These are phyloP conservation scores for Castanospermum australe DNA, from an alignment of 306 rosid genomes.

Conservation along the genomic window DNA sequence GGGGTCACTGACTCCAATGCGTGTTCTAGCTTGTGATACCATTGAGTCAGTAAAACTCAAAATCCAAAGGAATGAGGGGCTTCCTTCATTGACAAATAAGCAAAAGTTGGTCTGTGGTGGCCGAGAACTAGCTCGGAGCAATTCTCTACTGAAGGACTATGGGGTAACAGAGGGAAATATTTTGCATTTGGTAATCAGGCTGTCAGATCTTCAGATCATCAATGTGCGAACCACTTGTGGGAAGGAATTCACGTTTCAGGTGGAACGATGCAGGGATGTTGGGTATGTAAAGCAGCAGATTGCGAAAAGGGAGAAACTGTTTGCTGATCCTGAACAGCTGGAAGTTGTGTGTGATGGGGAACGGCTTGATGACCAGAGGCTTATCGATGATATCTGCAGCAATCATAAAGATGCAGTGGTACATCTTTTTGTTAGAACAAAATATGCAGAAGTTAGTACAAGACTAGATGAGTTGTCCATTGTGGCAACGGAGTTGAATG, in stretches of 20 bases:
- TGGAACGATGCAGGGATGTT: constrained; percentile 76
- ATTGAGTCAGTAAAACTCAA: constrained; percentile 80
- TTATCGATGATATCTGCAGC: constrained; percentile 70
- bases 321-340: constrained; percentile 72
- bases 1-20: constrained; percentile 64
- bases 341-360: constrained; percentile 82
- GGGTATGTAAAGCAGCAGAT: constrained; percentile 79
- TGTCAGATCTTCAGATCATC: constrained; percentile 80
- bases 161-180: constrained; percentile 83
- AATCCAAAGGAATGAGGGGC: constrained; percentile 69
- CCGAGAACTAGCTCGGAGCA: constrained; percentile 75
- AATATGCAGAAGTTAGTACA: constrained; percentile 63
- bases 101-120: constrained; percentile 92
- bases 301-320: constrained; percentile 58
- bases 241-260: constrained; percentile 67
- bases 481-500: constrained; percentile 49
- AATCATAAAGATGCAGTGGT: constrained; percentile 70
- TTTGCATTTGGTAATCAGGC: constrained; percentile 79
- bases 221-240: constrained; percentile 68
- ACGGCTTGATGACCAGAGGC: constrained; percentile 75
- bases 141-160: constrained; percentile 75
- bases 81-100: constrained; percentile 62
- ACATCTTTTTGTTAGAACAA: constrained; percentile 59
- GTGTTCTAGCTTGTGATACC: constrained; percentile 75
- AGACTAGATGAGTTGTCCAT: constrained; percentile 75